These are phyloP conservation scores for Falciphora oryzae DNA, from an alignment of 2,329 filamentous ascomycete species.

Conservation along the genomic window DNA sequence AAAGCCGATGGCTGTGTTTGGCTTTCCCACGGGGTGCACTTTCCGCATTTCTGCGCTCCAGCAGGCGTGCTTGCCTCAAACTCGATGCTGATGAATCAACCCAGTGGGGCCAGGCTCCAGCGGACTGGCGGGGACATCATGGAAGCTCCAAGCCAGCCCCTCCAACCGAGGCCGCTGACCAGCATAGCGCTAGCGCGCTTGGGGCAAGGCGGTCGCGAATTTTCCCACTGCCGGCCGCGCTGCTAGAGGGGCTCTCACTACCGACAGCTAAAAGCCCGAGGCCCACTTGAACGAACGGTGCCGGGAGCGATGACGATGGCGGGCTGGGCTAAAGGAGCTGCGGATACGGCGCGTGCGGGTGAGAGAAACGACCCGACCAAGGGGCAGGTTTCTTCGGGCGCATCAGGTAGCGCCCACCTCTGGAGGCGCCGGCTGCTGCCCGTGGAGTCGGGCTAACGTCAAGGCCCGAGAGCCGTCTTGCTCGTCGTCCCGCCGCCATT, in stretches of 20 bases:
- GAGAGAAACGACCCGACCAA: no score
- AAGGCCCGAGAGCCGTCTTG: neutral
- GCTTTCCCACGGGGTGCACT: neutral
- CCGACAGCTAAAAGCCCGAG: neutral
- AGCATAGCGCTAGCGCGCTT: neutral
- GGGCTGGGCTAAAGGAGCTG: neutral
- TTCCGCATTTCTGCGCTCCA: neutral
- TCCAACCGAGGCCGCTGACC: neutral
- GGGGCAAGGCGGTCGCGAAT: neutral
- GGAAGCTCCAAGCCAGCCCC: neutral
- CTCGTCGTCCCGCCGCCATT: neutral
- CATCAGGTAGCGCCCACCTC: no score
- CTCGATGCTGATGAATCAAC: neutral
- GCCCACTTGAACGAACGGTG: no score
- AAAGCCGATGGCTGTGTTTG: no score
- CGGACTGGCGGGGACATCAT: neutral
- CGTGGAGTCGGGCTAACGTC: neutral
- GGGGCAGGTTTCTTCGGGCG: no score
- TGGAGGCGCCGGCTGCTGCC: no score
- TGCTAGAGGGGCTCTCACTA: neutral
- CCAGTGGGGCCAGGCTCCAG: neutral
- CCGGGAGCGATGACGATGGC: neutral
- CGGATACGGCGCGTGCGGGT: no score
- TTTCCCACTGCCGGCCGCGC: neutral
- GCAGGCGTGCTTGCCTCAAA: neutral